These are phyloP conservation scores for Wolfiporia cocos DNA, from an alignment of 1,284 basidiomycete genomes.

Conservation along the genomic window DNA sequence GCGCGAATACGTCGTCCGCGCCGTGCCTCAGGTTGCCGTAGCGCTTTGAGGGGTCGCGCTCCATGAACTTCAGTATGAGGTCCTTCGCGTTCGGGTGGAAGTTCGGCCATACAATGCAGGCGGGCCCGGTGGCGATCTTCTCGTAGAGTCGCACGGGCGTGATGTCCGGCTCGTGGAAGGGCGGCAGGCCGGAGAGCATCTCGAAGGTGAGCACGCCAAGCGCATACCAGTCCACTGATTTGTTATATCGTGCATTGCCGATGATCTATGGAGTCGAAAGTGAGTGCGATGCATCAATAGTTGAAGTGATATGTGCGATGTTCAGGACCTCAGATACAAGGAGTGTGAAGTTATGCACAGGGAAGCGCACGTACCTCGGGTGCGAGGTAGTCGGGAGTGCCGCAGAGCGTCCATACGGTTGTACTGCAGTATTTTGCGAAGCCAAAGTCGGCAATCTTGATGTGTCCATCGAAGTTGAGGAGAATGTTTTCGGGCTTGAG, in stretches of 20 bases:
- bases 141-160: slow-evolving; percentile 71
- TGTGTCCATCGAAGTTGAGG: slow-evolving; percentile 90
- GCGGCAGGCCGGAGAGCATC: slow-evolving; percentile 88
- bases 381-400: slow-evolving; percentile 95
- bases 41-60: slow-evolving; percentile 85
- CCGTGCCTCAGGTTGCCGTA: slow-evolving; percentile 92
- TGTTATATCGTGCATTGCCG: slow-evolving; percentile 91
- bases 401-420: slow-evolving; percentile 96
- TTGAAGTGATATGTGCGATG: no score
- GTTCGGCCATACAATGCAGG: slow-evolving; percentile 83
- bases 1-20: slow-evolving; percentile 92
- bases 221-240: slow-evolving; percentile 98
- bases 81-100: slow-evolving; percentile 85
- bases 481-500: slow-evolving; percentile 98
- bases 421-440: slow-evolving; percentile 92
- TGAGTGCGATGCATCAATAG: no score
- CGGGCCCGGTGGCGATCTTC: slow-evolving; percentile 75
- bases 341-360: slow-evolving; percentile 3
- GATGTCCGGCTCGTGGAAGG: slow-evolving; percentile 63
- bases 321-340: no score
- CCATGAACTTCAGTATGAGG: slow-evolving; percentile 87
- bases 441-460: slow-evolving; percentile 98
- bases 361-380: slow-evolving; percentile 57
- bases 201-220: slow-evolving; percentile 96
- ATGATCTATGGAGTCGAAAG: slow-evolving; percentile 50